Evolutionary conservation across 2,329 filamentous ascomycete genomes (phyloP).

Genomic region (Nigrospora sphaerica): DNA sequence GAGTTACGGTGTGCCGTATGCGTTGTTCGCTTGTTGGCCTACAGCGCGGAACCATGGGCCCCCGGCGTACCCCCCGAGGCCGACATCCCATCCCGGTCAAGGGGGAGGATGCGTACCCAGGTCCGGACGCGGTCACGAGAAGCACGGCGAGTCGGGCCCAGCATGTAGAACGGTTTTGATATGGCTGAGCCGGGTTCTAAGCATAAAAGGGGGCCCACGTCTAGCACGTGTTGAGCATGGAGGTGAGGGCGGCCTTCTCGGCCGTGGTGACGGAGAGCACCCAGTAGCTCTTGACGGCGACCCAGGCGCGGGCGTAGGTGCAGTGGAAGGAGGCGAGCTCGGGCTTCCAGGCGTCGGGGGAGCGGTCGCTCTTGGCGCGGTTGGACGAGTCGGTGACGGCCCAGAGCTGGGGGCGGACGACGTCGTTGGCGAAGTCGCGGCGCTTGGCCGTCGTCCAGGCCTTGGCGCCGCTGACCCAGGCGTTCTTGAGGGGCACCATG

Average conservation of each 20-base stretch:
- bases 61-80: too few species aligned
- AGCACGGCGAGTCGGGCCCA: too few species aligned
- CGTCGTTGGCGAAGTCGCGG: conserved; percentile 68
- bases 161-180: too few species aligned
- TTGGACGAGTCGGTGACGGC: conserved; percentile 76
- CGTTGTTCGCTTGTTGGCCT: too few species aligned
- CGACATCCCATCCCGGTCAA: too few species aligned
- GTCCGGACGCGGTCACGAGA: too few species aligned
- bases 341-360: conserved; percentile 73
- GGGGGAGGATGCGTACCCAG: too few species aligned
- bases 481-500: conserved; percentile 73
- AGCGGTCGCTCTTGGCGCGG: conserved; percentile 62
- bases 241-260: conserved; percentile 62
- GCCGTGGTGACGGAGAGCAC: conserved; percentile 59
- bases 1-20: too few species aligned
- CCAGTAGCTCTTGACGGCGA: conserved; percentile 72
- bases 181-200: too few species aligned
- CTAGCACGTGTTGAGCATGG: conserved; percentile 60
- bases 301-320: conserved; percentile 70
- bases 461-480: conserved; percentile 70
- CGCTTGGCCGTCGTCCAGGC: conserved; percentile 64
- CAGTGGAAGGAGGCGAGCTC: conserved; percentile 64
- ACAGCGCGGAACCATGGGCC: too few species aligned
- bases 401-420: conserved; percentile 68
- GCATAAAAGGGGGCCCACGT: too few species aligned